A percentile compares a stretch with the other conserved stretches of the same genome.
phyloP scores from a whole-genome alignment of 768 basidiomycete genomes.

The Lentinula guzmanii region DNA sequence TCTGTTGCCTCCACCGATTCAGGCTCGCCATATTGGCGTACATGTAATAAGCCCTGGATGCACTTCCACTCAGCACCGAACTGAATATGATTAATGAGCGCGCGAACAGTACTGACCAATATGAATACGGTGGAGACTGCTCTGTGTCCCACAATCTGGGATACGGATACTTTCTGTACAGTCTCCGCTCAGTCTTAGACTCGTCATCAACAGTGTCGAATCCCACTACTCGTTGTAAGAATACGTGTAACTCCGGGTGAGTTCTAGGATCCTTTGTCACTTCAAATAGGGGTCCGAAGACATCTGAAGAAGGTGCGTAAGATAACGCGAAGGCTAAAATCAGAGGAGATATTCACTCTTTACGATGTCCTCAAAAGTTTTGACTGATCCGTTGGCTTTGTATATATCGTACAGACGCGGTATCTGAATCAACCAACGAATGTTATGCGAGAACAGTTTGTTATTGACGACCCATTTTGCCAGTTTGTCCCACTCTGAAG shows the following conservation, averaged over 20 bases:
- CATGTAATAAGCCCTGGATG: slow-evolving; percentile 88
- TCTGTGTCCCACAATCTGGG: slow-evolving; percentile 84
- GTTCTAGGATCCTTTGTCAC: slow-evolving; percentile 86
- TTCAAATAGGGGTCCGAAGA: slow-evolving; percentile 92
- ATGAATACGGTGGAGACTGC: slow-evolving; percentile 92
- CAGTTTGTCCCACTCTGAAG: slow-evolving; percentile 94
- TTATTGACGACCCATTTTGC: slow-evolving; percentile 95
- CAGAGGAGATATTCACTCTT: slow-evolving; percentile 50
- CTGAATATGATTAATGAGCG: background rate
- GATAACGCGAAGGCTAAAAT: background rate
- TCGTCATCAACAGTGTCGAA: slow-evolving; percentile 99
- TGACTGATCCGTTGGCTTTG: slow-evolving; percentile 77
- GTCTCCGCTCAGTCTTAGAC: slow-evolving; percentile 85
- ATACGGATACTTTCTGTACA: slow-evolving; percentile 92
- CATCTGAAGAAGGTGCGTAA: slow-evolving; percentile 42
- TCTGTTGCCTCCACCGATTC: slow-evolving; percentile 82
- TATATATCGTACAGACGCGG: slow-evolving; percentile 95
- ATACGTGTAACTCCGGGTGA: slow-evolving; percentile 93
- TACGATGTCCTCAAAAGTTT: slow-evolving; percentile 89
- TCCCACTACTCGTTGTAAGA: slow-evolving; percentile 91
- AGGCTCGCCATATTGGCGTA: slow-evolving; percentile 94
- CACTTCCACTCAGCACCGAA: background rate
- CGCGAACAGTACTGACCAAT: slow-evolving; percentile 57
- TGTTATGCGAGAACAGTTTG: slow-evolving; percentile 93
- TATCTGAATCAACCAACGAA: slow-evolving; percentile 95